Conservation (phyloP, 129 eudicot species). For the Pseudognaphalium luteoalbum region DNA sequence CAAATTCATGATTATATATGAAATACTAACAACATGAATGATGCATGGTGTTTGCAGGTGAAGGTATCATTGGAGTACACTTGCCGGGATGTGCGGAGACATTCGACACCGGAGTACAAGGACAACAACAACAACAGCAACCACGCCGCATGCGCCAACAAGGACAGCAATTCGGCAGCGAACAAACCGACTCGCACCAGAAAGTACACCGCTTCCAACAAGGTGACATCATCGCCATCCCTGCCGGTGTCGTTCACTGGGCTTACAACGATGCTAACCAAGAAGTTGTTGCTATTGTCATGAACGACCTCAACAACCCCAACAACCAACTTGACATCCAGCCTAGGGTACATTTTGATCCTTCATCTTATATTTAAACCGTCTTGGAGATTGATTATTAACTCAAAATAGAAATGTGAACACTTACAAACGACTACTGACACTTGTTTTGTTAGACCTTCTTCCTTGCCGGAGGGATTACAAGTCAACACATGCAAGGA, state of each 20-base stretch:
- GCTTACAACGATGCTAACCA: slow-evolving; percentile 59
- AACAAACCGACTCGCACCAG: slow-evolving; percentile 53
- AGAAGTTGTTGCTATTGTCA: slow-evolving; percentile 51
- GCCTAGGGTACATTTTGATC: slow-evolving; percentile 41
- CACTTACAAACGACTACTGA: too few species aligned
- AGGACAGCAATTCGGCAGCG: background rate
- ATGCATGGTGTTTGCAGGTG: slow-evolving; percentile 41
- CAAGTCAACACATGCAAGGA: slow-evolving; percentile 32
- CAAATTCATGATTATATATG: background rate
- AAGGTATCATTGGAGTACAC: slow-evolving; percentile 51
- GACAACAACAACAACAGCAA: slow-evolving; percentile 26
- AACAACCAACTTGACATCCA: slow-evolving; percentile 73
- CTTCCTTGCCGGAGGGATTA: slow-evolving; percentile 62
- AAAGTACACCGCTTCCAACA: slow-evolving; percentile 58
- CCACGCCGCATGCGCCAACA: slow-evolving; percentile 27
- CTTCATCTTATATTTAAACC: background rate
- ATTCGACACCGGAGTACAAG: slow-evolving; percentile 43
- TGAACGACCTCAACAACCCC: slow-evolving; percentile 70
- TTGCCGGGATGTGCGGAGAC: slow-evolving; percentile 86
- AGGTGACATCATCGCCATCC: slow-evolving; percentile 72
- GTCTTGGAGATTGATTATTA: too few species aligned
- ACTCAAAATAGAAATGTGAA: too few species aligned
- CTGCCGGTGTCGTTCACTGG: slow-evolving; percentile 81
- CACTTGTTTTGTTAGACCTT: slow-evolving; percentile 35
- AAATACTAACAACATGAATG: background rate